Base-by-base conservation (phyloP, 1,284 basidiomycete genomes). In the Ceratobasidium sp. region DNA sequence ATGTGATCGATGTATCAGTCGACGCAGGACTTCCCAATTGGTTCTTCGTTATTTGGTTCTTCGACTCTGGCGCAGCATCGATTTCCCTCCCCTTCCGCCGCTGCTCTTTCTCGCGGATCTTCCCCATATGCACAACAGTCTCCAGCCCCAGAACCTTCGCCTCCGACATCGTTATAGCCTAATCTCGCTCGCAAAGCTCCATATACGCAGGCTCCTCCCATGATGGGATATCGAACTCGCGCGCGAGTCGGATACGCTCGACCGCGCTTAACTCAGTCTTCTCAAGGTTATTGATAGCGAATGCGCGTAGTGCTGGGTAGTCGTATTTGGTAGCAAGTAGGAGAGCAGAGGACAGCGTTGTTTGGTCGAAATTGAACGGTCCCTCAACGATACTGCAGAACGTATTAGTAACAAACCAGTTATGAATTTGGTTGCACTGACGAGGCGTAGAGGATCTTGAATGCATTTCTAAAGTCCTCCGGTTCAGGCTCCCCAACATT, bases 161-260 rank as follows among this genome's bases (percentile, higher is more conserved):
- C 27, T 75, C 66, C 24, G 72, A 44, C 17, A 29, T 29, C 11
- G 74, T 36, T 7, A 75, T 59, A 27, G 62, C n/a, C 33, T 75
- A 53, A 1, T 53, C 36, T 59, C 59, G 53, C 29, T 29, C 53
- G 31, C 59, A 72, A 0, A 75, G 69, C 19, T 64, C 41, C 7
- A 56, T 17, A 24, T 48, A 71, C 8, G 67, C 75, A n/a, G 66
- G 57, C n/a, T 54, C 27, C 33, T 63, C 50, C 75, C 75, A 75
- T 54, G 31, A 27, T 33, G 48, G 33, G 27, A 75, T 51, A 19
- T 48, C 9, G 22, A 45, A 65, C 47, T 44, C 56, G 48, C 50
- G 67, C n/a, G 67, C 53, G 22, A 69, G 36, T 36, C 53, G 22
- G 44, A 75, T 62, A 11, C 63, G 64, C 6, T 59, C 53, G 53